Evolutionary conservation across 2,329 filamentous ascomycete genomes (phyloP).

Genomic region (Trichoderma koningiopsis): DNA sequence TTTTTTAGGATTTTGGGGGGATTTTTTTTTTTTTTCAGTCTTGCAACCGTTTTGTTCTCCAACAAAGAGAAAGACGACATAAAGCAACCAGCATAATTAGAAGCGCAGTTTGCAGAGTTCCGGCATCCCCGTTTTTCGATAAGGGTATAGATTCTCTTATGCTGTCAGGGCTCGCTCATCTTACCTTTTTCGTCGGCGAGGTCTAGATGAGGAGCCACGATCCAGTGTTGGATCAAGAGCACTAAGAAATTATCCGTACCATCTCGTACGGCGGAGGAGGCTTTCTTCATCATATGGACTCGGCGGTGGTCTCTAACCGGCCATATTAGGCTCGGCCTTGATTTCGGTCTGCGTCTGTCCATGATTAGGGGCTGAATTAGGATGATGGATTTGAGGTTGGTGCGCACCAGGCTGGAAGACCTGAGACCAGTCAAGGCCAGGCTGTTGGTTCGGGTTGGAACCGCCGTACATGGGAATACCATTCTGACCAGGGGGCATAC

Average conservation of each 20-base stretch:
- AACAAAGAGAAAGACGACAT: neutral
- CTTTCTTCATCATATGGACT: constrained; percentile 35
- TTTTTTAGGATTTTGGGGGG: constrained; percentile 43
- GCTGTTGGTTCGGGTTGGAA: constrained; percentile 62
- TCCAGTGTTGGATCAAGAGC: constrained; percentile 49
- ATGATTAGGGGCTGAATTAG: constrained; percentile 60
- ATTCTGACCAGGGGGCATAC: constrained; percentile 63
- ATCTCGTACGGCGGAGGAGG: constrained; percentile 26
- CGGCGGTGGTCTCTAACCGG: constrained; percentile 41
- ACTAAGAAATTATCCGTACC: neutral
- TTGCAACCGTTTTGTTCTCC: neutral
- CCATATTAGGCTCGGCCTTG: constrained; percentile 66
- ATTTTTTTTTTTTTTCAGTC: constrained; percentile 33
- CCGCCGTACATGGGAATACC: constrained; percentile 65
- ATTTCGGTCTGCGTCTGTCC: constrained; percentile 69
- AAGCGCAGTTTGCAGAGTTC: neutral
- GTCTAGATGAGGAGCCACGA: constrained; percentile 39
- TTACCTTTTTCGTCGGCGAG: neutral
- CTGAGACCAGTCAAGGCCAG: constrained; percentile 72
- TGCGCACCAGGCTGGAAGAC: constrained; percentile 76
- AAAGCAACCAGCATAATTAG: neutral
- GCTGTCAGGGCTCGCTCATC: neutral
- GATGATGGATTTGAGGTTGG: constrained; percentile 61
- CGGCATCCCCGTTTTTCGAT: neutral
- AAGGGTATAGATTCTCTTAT: neutral